These are phyloP conservation scores for Entonaema liquescens DNA, from an alignment of 495 filamentous ascomycete species.

Conservation along the genomic window DNA sequence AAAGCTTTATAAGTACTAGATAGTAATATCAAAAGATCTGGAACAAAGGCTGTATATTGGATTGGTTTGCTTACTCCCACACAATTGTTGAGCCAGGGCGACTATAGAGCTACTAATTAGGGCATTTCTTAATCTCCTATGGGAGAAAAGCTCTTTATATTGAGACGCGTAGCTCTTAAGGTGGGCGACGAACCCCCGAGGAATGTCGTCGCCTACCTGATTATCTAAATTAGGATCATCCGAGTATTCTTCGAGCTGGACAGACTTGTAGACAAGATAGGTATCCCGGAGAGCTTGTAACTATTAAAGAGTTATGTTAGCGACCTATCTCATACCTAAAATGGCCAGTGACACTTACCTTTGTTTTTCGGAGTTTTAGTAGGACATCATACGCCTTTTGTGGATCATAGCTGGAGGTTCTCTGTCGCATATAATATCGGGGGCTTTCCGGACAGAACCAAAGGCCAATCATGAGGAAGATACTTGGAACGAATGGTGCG, in stretches of 20 bases:
- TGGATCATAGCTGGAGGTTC: constrained; percentile 36
- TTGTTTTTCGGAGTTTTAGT: constrained; percentile 35
- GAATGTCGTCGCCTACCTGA: neutral
- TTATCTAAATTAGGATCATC: constrained; percentile 9
- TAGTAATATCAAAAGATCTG: neutral
- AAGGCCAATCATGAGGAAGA: constrained; percentile 42
- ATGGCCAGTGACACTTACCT: constrained; percentile 22
- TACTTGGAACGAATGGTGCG: constrained; percentile 41
- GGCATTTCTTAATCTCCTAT: constrained; percentile 43
- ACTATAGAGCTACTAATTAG: constrained; percentile 44
- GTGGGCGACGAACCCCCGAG: constrained; percentile 19
- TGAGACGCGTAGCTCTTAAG: constrained; percentile 27
- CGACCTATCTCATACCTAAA: neutral
- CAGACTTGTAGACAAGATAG: constrained; percentile 45
- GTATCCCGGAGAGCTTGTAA: constrained; percentile 46
- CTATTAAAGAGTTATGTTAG: constrained; percentile 16
- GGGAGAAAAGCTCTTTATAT: constrained; percentile 40
- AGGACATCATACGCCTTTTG: constrained; percentile 41
- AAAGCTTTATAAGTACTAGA: neutral
- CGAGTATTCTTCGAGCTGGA: constrained; percentile 40
- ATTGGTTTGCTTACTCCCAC: constrained; percentile 41
- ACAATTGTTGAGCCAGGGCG: constrained; percentile 44
- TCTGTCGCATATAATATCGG: constrained; percentile 45
- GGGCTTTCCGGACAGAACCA: constrained; percentile 46
- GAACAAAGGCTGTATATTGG: neutral